Base-by-base conservation (phyloP, 1,284 basidiomycete genomes). In the Cryptococcus sp. region DNA sequence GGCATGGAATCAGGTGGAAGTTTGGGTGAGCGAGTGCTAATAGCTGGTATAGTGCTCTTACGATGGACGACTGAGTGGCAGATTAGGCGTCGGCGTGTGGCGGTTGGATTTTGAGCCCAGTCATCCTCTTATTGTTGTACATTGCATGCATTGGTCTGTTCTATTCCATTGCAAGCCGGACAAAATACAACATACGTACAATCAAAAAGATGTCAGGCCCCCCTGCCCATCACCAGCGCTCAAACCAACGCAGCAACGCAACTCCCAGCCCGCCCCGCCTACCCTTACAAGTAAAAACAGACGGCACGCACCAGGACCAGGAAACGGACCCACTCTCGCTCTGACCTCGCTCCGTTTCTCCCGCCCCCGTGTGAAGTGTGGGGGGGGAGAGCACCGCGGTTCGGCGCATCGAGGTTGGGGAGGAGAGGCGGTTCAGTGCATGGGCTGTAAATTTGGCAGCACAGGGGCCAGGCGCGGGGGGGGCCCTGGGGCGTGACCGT, bases 301-400 rank as follows among this genome's bases (percentile, higher is more conserved):
- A 9, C 28, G 9, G 28, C 28, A 33, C 28, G 28, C 28, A 33
- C 28, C 28, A 33, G 28, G 28, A 33, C 28, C 28, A 9, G 28
- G 28, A 33, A 33, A 33, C 28, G 28, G 28, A 33, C 4, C 28
- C 28, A 9, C 18, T 35, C 24, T 56, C 50, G 37, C 43, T 68
- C 62, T 68, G 24, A 58, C 65, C 67, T 55, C 69, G 69, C 69
- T 71, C 69, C 69, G 69, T 71, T 71, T 71, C 69, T 70, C 60
- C 61, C 55, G 39, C 39, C 45, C 49, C 48, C 59, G 58, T 63
- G 44, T 52, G 13, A 50, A 35, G 18, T 1, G 15, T 47, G 61
- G 49, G 50, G 49, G 48, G 46, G 55, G 52, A 64, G 64, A 67
- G 67, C 60, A 62, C 56, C 44, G 55, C 64, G 43, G 38, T 51